phyloP scores from a whole-genome alignment of 2,329 filamentous ascomycete species.

The Pseudogymnoascus sp. region DNA sequence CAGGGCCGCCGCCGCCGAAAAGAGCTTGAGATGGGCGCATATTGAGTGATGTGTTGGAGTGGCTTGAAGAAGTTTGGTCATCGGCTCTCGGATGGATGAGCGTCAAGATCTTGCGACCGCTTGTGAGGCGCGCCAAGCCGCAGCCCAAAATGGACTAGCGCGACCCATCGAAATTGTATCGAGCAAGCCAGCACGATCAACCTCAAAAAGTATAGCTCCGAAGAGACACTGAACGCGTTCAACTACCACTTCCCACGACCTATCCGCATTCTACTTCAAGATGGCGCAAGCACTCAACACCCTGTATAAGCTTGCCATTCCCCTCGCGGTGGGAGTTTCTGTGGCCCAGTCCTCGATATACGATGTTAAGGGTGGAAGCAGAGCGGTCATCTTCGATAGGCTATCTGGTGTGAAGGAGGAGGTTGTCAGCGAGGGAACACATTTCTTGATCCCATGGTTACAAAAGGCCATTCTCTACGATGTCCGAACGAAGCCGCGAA shows the following conservation, averaged over 20 bases:
- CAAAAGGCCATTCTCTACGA: constrained; percentile 93
- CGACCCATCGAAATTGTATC: constrained; percentile 21
- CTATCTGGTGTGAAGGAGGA: constrained; percentile 84
- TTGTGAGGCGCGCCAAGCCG: constrained; percentile 17
- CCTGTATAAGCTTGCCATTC: constrained; percentile 63
- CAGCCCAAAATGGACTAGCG: constrained; percentile 18
- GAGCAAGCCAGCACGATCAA: constrained; percentile 12
- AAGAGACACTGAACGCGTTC: constrained; percentile 5
- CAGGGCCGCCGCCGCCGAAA: constrained; percentile 23
- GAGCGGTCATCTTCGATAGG: constrained; percentile 97
- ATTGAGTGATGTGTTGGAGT: constrained; percentile 18
- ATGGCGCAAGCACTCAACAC: constrained; percentile 48
- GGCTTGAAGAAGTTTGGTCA: constrained; percentile 10
- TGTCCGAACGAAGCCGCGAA: constrained; percentile 92
- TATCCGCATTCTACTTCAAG: constrained; percentile 14
- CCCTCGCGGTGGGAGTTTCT: constrained; percentile 58
- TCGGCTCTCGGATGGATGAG: constrained; percentile 15
- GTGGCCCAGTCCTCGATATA: constrained; percentile 76
- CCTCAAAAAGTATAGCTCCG: constrained; percentile 5
- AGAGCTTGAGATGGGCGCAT: constrained; percentile 28
- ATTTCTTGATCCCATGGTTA: constrained; percentile 93
- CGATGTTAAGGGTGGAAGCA: constrained; percentile 90
- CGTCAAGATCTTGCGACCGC: constrained; percentile 12
- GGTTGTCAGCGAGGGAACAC: constrained; percentile 91
- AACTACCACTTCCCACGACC: not conserved